Conservation (phyloP, 177 flowering plant genomes). For the Vitis hybrid region DNA sequence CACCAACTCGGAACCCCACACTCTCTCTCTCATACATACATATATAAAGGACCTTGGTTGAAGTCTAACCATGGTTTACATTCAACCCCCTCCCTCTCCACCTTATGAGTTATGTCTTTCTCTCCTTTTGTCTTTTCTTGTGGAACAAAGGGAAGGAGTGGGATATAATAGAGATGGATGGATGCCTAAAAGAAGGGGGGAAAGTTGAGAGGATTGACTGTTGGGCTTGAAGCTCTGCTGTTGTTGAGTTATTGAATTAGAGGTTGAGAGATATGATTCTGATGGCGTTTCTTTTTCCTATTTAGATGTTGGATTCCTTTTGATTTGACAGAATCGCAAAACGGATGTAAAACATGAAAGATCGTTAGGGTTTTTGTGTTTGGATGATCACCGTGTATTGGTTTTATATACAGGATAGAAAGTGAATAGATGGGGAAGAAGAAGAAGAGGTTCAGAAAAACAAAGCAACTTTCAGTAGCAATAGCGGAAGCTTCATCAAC, state of each 20-base stretch:
- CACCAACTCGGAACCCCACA: slow-evolving; percentile 3
- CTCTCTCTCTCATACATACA: background rate
- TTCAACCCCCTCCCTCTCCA: background rate
- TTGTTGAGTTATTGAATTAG: background rate
- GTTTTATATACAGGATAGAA: background rate
- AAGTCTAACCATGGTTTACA: slow-evolving; percentile 12
- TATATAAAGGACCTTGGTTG: too few species aligned
- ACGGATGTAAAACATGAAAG: background rate
- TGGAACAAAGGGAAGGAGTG: background rate
- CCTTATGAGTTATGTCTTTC: background rate
- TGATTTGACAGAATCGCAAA: background rate
- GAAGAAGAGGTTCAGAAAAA: slow-evolving; percentile 32
- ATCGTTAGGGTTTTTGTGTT: background rate
- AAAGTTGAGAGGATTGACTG: slow-evolving; percentile 1
- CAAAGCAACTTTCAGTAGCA: slow-evolving; percentile 42
- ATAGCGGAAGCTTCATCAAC: slow-evolving; percentile 38
- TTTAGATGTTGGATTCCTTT: background rate
- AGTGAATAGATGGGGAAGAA: slow-evolving; percentile 53
- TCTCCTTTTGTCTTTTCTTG: slow-evolving; percentile 8
- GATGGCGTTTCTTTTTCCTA: too few species aligned
- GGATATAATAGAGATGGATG: background rate
- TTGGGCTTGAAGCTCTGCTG: background rate
- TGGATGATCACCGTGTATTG: background rate
- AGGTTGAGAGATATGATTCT: background rate
- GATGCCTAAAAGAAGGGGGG: slow-evolving; percentile 1